Conservation (phyloP, 345 rosid genomes). For the Euphorbia pulcherrima region DNA sequence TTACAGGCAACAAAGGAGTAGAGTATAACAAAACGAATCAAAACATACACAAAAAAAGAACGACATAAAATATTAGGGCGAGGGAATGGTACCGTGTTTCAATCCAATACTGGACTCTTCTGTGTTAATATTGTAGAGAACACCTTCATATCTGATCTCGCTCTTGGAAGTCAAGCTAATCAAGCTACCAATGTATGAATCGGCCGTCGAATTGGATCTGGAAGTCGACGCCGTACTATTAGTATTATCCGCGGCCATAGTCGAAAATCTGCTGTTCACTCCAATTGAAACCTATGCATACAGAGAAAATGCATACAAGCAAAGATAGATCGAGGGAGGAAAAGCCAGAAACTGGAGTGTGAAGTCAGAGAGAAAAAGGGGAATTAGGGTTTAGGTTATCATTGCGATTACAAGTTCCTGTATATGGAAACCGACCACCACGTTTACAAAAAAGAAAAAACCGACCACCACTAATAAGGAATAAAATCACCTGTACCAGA, state of each 20-base stretch:
- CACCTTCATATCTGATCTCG: slow-evolving; percentile 94
- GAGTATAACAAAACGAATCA: not conserved
- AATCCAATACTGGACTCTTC: slow-evolving; percentile 96
- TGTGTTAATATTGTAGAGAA: slow-evolving; percentile 84
- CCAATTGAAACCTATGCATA: not conserved
- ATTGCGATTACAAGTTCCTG: slow-evolving; percentile 21
- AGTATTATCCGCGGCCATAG: slow-evolving; percentile 60
- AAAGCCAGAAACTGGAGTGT: not conserved
- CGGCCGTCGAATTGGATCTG: slow-evolving; percentile 54
- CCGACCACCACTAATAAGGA: too few species aligned
- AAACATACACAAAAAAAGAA: not conserved
- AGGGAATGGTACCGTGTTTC: slow-evolving; percentile 56
- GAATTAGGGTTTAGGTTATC: slow-evolving; percentile 40
- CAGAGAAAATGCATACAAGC: not conserved
- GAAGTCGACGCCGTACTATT: slow-evolving; percentile 50
- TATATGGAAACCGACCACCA: slow-evolving; percentile 13
- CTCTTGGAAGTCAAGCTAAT: slow-evolving; percentile 93
- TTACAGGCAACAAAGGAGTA: not conserved
- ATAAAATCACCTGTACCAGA: too few species aligned
- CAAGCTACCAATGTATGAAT: slow-evolving; percentile 94
- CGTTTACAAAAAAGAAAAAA: too few species aligned
- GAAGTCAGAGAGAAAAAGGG: slow-evolving; percentile 6
- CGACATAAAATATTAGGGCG: not conserved
- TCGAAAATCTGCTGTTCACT: not conserved
- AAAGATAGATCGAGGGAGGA: not conserved